Conservation (phyloP, 768 basidiomycete genomes). For the Auricularia auricula-judae region DNA sequence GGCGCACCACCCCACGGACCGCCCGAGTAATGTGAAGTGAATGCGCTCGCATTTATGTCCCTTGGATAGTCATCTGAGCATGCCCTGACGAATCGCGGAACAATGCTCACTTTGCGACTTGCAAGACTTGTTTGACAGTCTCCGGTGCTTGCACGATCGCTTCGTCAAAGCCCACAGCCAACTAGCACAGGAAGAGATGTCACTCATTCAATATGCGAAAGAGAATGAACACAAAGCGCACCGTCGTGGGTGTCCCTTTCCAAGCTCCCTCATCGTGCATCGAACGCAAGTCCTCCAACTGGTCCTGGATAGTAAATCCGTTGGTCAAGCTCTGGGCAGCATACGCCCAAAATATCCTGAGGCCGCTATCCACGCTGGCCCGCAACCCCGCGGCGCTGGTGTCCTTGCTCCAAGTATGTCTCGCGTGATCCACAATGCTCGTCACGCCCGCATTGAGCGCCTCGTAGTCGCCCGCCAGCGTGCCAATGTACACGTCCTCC, state of each 20-base stretch:
- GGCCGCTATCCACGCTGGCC: not conserved
- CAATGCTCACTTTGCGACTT: not conserved
- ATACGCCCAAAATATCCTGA: not conserved
- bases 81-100: not conserved
- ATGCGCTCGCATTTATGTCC: not conserved
- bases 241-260: not conserved
- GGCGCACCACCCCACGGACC: not conserved
- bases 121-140: not conserved
- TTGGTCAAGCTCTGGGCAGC: not conserved
- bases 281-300: not conserved
- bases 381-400: not conserved
- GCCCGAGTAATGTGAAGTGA: not conserved
- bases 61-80: not conserved
- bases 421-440: constrained; percentile 22
- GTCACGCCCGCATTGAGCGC: constrained; percentile 22
- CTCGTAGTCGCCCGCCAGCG: constrained; percentile 20
- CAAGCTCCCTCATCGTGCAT: not conserved
- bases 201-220: no score
- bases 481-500: constrained; percentile 18
- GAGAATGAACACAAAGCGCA: not conserved
- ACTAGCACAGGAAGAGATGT: no score
- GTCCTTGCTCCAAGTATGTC: constrained; percentile 2
- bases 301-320: not conserved
- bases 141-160: not conserved
- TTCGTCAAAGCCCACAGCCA: not conserved